Conservation (phyloP, 306 rosid species). For the Vigna trinervia region DNA sequence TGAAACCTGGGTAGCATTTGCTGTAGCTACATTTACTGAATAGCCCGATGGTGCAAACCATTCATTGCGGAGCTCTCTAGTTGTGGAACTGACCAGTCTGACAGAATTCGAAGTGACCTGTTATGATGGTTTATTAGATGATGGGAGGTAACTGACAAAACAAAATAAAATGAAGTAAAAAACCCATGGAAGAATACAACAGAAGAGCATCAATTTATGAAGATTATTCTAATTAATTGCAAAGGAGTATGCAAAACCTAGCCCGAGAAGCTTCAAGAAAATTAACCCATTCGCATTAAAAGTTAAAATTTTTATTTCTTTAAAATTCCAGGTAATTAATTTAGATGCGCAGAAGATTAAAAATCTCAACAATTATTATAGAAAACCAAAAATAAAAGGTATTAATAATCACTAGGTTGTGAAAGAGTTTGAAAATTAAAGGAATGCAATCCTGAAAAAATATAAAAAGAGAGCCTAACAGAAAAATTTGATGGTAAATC, state of each 20-base stretch:
- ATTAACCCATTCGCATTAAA: not conserved
- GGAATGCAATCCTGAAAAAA: not conserved
- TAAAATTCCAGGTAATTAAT: not conserved
- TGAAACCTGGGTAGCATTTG: constrained; percentile 92
- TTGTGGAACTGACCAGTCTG: constrained; percentile 82
- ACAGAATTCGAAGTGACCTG: constrained; percentile 90
- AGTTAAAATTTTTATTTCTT: constrained; percentile 17
- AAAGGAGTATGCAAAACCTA: constrained; percentile 11
- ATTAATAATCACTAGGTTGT: not conserved
- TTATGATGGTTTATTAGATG: constrained; percentile 40
- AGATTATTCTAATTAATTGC: not conserved
- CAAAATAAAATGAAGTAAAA: not conserved
- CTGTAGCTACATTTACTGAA: constrained; percentile 94
- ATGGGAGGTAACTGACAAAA: not conserved
- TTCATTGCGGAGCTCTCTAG: constrained; percentile 77
- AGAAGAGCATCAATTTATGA: constrained; percentile 1
- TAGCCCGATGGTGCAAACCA: constrained; percentile 87
- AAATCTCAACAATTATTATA: not conserved
- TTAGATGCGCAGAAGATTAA: constrained; percentile 1
- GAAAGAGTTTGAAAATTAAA: not conserved
- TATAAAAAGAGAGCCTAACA: constrained; percentile 10
- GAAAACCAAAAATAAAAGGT: not conserved
- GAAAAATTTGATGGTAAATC: constrained; percentile 13
- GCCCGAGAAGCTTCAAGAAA: constrained; percentile 29
- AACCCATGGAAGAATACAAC: not conserved